phyloP scores from a whole-genome alignment of 2,329 filamentous ascomycete genomes.

The Apiospora sp. region DNA sequence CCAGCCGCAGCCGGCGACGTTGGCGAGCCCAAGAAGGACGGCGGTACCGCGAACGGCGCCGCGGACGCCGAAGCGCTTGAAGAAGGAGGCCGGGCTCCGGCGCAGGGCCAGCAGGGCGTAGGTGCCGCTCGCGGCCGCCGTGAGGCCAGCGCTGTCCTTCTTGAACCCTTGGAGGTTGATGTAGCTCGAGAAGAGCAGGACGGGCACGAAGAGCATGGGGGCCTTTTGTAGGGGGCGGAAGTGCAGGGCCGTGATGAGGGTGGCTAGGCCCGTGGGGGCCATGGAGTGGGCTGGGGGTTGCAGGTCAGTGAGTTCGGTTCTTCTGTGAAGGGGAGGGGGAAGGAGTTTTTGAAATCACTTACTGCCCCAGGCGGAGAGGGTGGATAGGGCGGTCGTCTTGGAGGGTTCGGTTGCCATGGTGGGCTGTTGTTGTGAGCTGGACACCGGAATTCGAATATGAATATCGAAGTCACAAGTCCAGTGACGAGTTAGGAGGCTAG shows the following conservation, averaged over 20 bases:
- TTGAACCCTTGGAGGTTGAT: constrained; percentile 67
- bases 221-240: constrained; percentile 59
- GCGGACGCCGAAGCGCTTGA: constrained; percentile 53
- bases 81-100: constrained; percentile 46
- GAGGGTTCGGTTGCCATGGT: constrained; percentile 44
- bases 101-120: constrained; percentile 65
- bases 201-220: constrained; percentile 59
- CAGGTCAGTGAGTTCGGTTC: background rate
- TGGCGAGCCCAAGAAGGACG: constrained; percentile 57
- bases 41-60: constrained; percentile 60
- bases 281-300: constrained; percentile 56
- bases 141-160: constrained; percentile 63
- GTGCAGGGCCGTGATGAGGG: constrained; percentile 64
- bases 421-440: background rate
- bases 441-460: background rate
- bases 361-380: constrained; percentile 59
- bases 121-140: constrained; percentile 63
- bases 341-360: constrained; percentile 40
- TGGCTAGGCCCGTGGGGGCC: constrained; percentile 62
- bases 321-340: constrained; percentile 9
- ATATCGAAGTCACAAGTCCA: constrained; percentile 4
- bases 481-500: background rate
- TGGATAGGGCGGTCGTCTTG: constrained; percentile 42
- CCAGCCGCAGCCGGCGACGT: constrained; percentile 58
- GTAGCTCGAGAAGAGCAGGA: constrained; percentile 65